Evolutionary conservation across 164 flowering plant genomes (phyloP), one percentile per base, ranked within the genome.

Genomic region (Aristolochia fimbriata): DNA sequence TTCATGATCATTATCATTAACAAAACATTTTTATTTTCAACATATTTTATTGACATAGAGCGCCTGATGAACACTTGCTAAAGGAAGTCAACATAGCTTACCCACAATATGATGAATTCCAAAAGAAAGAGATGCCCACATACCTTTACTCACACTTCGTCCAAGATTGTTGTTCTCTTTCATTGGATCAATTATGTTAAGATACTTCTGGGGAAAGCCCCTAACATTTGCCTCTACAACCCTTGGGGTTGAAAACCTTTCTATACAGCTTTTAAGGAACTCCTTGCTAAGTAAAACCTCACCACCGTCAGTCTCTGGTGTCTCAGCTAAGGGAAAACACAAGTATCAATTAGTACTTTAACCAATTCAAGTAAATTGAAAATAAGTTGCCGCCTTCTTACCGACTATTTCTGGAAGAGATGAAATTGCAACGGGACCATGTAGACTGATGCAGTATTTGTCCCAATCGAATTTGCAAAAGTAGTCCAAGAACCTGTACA

Each of bases 401-500:
- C 98, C 91, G 55, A 77, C 75, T 43, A 89, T 50, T 60, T 83
- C 85, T 17, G 98, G 97, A 63, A 86, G 71, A 15, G 85, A 80
- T 14, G 94, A 79, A 50, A 81, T 49, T 45, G 58, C 71, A 21
- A 93, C 82, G 14, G 86, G 96, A 62, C 98, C 98, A 65, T 67
- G 77, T 66, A 92, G 65, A 71, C 93, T 87, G 67, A 92, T 65
- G 64, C 91, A 84, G 59, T 80, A 92, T 45, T 71, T 81, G 6
- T 90, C 96, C 98, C 97, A 93, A 27, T 88, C 92, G 68, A 93
- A 93, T 59, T 78, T 88, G 78, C 98, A 83, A 62, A 78, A 93
- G 71, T 84, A 86, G 68, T 93, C 98, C 82, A 93, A 73, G 79
- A 93, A 93, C 72, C 77, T 87, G 51, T 83, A 86, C 11, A 93